Percentiles rank a stretch among this genome's conserved stretches.
These are phyloP conservation scores for Botrytis hyacinthi DNA, from an alignment of 2,329 filamentous ascomycete species.

Conservation along the genomic window DNA sequence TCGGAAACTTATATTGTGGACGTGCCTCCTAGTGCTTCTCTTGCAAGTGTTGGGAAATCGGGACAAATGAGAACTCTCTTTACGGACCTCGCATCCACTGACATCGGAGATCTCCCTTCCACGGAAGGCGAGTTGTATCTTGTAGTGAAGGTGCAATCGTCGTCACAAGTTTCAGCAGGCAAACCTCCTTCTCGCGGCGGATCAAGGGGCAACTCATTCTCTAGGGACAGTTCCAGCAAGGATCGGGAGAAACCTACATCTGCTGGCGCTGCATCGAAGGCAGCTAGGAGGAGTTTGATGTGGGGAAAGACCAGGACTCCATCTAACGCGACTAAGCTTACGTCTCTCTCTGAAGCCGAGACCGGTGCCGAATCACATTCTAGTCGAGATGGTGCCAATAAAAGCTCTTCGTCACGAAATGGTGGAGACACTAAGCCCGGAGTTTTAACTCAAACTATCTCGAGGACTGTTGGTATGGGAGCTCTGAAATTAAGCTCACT, in stretches of 20 bases:
- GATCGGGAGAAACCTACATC: slow-evolving; percentile 45
- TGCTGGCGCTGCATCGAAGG: slow-evolving; percentile 48
- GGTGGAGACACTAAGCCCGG: slow-evolving; percentile 37
- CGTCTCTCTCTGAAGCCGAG: slow-evolving; percentile 44
- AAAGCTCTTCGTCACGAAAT: slow-evolving; percentile 49
- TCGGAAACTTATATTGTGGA: slow-evolving; percentile 83
- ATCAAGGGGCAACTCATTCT: slow-evolving; percentile 21
- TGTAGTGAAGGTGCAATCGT: slow-evolving; percentile 67
- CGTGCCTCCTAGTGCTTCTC: slow-evolving; percentile 69
- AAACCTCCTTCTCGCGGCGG: slow-evolving; percentile 33
- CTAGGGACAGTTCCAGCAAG: slow-evolving; percentile 32
- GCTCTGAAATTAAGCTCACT: slow-evolving; percentile 73
- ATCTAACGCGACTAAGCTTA: slow-evolving; percentile 47
- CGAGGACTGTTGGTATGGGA: slow-evolving; percentile 73
- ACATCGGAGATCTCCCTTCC: slow-evolving; percentile 57
- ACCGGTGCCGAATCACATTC: slow-evolving; percentile 17
- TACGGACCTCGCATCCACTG: slow-evolving; percentile 65
- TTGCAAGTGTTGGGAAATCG: slow-evolving; percentile 62
- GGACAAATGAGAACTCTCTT: slow-evolving; percentile 81
- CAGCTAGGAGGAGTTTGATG: slow-evolving; percentile 64
- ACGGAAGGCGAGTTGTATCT: slow-evolving; percentile 75
- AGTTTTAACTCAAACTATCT: slow-evolving; percentile 50
- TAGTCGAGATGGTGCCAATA: slow-evolving; percentile 45
- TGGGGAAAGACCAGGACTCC: slow-evolving; percentile 59
- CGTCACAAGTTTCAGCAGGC: slow-evolving; percentile 32